phyloP scores from a whole-genome alignment of 805 yeast species.

The Lipomyces sp. region DNA sequence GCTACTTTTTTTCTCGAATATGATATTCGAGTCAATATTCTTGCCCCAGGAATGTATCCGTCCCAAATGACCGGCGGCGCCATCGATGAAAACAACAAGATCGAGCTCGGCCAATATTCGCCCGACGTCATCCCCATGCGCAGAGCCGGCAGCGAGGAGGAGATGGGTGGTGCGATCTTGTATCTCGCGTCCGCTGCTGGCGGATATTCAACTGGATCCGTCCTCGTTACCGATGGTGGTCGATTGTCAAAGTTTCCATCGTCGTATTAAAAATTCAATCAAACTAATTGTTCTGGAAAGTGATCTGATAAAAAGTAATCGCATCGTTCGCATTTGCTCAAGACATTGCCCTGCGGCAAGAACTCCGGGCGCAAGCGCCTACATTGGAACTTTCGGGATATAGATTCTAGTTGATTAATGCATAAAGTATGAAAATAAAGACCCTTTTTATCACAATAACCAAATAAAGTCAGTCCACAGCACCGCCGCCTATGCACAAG shows the following conservation, averaged over 20 bases:
- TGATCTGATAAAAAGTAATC: too few species aligned
- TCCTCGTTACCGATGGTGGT: constrained; percentile 71
- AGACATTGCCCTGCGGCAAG: too few species aligned
- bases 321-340: too few species aligned
- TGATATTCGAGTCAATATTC: constrained; percentile 62
- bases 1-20: constrained; percentile 33
- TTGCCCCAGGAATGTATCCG: constrained; percentile 68
- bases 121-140: constrained; percentile 58
- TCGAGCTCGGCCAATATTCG: constrained; percentile 47
- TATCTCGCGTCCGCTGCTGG: constrained; percentile 73
- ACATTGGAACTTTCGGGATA: too few species aligned
- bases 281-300: too few species aligned
- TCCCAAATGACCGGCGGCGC: constrained; percentile 58
- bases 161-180: constrained; percentile 69
- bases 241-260: constrained; percentile 44
- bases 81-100: constrained; percentile 44
- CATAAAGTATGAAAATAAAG: too few species aligned
- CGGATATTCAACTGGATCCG: constrained; percentile 69
- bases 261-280: constrained; percentile 19
- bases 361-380: too few species aligned
- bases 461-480: too few species aligned
- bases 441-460: too few species aligned
- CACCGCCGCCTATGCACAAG: too few species aligned
- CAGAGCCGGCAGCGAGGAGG: constrained; percentile 66
- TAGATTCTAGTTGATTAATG: too few species aligned